Evolutionary conservation across 371 early-diverging fungal genomes (phyloP).

Genomic region (Umbelopsis sp.): DNA sequence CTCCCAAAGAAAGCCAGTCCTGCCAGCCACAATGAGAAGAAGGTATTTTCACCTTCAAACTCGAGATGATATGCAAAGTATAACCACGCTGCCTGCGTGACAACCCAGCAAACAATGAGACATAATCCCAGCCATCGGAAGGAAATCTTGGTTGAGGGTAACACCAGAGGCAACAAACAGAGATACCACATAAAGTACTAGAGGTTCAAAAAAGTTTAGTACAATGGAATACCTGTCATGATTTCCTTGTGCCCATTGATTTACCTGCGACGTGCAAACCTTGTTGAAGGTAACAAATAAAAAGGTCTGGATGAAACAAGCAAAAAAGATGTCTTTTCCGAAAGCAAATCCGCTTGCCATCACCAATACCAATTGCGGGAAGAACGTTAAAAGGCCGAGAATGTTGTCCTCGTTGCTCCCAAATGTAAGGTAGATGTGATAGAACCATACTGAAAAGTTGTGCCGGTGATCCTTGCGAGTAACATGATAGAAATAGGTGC

Average conservation of each 20-base stretch:
- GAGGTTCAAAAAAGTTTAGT: neutral
- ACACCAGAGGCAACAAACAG: constrained; percentile 84
- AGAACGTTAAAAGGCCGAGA: constrained; percentile 66
- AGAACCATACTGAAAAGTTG: constrained; percentile 97
- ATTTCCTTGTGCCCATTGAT: neutral
- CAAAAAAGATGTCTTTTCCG: constrained; percentile 84
- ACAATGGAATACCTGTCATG: too few species aligned
- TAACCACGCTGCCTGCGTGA: constrained; percentile 80
- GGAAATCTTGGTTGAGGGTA: constrained; percentile 67
- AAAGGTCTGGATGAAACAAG: constrained; percentile 92
- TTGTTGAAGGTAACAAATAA: constrained; percentile 96
- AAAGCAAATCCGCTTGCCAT: constrained; percentile 66
- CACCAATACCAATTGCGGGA: constrained; percentile 76
- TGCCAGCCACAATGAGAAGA: constrained; percentile 73
- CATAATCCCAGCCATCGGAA: constrained; percentile 59
- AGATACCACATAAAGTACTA: constrained; percentile 99
- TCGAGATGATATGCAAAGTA: constrained; percentile 85
- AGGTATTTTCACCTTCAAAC: constrained; percentile 84
- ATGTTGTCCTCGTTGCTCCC: constrained; percentile 44
- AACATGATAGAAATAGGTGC: constrained; percentile 94
- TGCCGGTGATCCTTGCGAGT: constrained; percentile 97
- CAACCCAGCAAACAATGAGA: constrained; percentile 75
- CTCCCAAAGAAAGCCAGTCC: constrained; percentile 68
- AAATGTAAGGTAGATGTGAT: constrained; percentile 85
- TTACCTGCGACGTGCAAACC: constrained; percentile 96